Evolutionary conservation across 208 protist species (phyloP).

Genomic region (Histomonas meleagridis): DNA sequence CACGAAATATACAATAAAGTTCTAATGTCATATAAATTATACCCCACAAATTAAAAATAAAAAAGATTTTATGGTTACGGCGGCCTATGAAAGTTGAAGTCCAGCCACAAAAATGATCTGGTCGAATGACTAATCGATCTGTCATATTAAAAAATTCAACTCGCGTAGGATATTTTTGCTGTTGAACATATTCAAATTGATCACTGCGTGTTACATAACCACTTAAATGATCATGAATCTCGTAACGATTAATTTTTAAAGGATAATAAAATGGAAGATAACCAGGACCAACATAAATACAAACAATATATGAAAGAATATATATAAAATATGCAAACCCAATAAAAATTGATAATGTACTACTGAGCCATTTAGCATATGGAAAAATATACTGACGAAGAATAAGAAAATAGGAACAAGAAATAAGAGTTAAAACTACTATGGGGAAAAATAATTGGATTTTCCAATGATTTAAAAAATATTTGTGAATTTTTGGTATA

Average conservation of each 20-base stretch:
- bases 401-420: background rate
- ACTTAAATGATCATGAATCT: background rate
- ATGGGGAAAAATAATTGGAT: background rate
- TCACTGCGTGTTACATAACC: background rate
- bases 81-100: background rate
- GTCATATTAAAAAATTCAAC: background rate
- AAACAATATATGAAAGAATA: background rate
- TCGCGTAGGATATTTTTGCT: no score
- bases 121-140: background rate
- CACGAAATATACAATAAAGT: background rate
- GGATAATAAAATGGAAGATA: constrained; percentile 30
- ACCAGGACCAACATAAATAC: background rate
- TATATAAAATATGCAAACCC: background rate
- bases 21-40: background rate
- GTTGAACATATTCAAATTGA: background rate
- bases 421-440: background rate
- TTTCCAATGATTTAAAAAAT: background rate
- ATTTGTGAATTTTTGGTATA: background rate
- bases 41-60: constrained; percentile 28
- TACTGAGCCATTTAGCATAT: background rate
- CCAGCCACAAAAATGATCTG: constrained; percentile 18
- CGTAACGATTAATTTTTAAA: no score
- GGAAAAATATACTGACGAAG: background rate
- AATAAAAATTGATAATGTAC: background rate
- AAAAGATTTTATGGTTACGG: background rate